phyloP scores from a whole-genome alignment of 352 stramenopile species.

The Elongisporangium prolatum region DNA sequence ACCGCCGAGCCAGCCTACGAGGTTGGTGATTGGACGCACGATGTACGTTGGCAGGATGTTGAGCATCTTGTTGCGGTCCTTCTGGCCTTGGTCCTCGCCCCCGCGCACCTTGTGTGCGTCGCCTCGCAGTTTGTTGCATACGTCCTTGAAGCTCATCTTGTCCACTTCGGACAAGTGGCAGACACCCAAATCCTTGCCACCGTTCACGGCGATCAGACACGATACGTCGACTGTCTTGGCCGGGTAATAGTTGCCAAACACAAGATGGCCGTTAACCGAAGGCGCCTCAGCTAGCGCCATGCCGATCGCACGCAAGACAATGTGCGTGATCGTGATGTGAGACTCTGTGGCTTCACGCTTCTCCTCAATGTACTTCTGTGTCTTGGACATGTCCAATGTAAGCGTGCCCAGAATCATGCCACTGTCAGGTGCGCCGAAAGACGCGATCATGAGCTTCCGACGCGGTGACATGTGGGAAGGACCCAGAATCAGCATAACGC shows the following conservation, averaged over 20 bases:
- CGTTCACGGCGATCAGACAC: conserved; percentile 51
- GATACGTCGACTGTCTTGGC: conserved; percentile 61
- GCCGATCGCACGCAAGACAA: conserved; percentile 58
- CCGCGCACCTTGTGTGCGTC: conserved; percentile 47
- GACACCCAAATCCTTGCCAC: conserved; percentile 57
- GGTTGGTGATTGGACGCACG: conserved; percentile 47
- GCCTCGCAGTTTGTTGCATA: conserved; percentile 35
- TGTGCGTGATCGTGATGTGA: conserved; percentile 66
- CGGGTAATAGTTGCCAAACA: conserved; percentile 67
- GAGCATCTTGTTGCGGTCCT: conserved; percentile 64
- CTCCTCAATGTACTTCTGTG: conserved; percentile 50
- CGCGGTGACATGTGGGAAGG: conserved; percentile 50
- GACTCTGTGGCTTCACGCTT: conserved; percentile 37
- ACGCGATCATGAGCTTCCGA: conserved; percentile 70
- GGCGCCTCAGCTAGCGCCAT: conserved; percentile 40
- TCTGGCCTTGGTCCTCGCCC: conserved; percentile 51
- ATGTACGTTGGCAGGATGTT: conserved; percentile 46
- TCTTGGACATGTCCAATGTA: conserved; percentile 62
- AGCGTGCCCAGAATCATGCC: conserved; percentile 70
- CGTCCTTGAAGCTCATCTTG: conserved; percentile 52
- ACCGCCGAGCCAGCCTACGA: conserved; percentile 61
- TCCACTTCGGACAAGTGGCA: conserved; percentile 39
- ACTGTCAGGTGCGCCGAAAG: conserved; percentile 45
- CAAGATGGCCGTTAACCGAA: conserved; percentile 66
- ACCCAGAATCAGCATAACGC: conserved; percentile 49